Evolutionary conservation across 225 moss, liverwort and hornwort genomes (phyloP).

Genomic region (Polytrichum formosum): DNA sequence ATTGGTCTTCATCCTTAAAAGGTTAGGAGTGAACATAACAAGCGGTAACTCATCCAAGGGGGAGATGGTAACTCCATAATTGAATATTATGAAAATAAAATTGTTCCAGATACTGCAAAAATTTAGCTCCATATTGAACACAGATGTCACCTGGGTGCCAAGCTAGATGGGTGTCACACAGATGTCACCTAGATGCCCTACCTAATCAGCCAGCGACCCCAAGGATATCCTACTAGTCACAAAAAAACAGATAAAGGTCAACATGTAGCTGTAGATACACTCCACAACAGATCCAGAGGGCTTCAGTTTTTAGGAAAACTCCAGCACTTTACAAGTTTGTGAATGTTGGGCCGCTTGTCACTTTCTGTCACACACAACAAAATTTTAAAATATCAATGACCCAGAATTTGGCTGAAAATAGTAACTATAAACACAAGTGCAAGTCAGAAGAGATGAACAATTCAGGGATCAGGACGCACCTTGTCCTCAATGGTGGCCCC

Average conservation of each 20-base stretch:
- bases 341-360: slow-evolving; percentile 52
- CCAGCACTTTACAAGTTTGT: slow-evolving; percentile 24
- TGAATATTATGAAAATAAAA: too few relatives aligned
- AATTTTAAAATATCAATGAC: not conserved
- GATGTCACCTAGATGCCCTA: not conserved
- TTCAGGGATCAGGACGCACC: slow-evolving; percentile 13
- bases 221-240: not conserved
- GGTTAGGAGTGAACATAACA: too few relatives aligned
- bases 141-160: not conserved
- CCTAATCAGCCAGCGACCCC: not conserved
- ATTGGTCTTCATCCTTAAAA: too few relatives aligned
- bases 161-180: not conserved
- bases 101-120: too few relatives aligned
- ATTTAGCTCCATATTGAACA: too few relatives aligned
- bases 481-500: slow-evolving; percentile 57
- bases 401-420: not conserved
- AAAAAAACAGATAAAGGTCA: not conserved
- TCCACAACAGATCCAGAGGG: not conserved
- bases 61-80: too few relatives aligned
- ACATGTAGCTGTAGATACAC: not conserved
- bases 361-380: slow-evolving; percentile 23
- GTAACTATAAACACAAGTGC: not conserved
- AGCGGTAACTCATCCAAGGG: too few relatives aligned
- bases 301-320: not conserved
- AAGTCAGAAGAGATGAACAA: not conserved